Evolutionary conservation across 2,329 filamentous ascomycete species (phyloP).

Genomic region (Cylindrodendrum hubeiense): DNA sequence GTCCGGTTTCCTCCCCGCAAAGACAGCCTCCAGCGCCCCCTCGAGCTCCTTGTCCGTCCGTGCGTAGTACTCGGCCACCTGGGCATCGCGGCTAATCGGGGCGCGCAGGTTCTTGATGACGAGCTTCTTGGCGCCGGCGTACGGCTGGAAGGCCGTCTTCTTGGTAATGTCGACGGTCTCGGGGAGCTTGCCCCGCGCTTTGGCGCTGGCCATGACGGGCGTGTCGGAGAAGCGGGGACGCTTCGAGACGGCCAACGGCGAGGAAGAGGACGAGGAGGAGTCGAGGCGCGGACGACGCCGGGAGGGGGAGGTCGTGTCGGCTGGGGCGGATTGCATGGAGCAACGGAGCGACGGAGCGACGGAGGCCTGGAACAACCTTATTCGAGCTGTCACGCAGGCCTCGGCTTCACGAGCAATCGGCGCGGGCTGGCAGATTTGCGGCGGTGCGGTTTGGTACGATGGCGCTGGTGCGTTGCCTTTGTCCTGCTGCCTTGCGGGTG

Average conservation of each 20-base stretch:
- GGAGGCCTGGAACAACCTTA: conserved; percentile 45
- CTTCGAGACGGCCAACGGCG: conserved; percentile 45
- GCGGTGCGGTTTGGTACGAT: background rate
- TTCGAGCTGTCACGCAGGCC: conserved; percentile 44
- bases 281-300: conserved; percentile 54
- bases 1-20: conserved; percentile 72
- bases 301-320: conserved; percentile 48
- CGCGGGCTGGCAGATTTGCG: conserved; percentile 20
- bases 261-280: conserved; percentile 49
- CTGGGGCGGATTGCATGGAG: conserved; percentile 51
- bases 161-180: conserved; percentile 52
- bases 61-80: conserved; percentile 82
- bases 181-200: conserved; percentile 55
- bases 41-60: conserved; percentile 82
- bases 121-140: conserved; percentile 84
- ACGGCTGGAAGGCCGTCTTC: conserved; percentile 72
- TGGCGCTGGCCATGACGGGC: conserved; percentile 50
- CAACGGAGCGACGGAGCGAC: conserved; percentile 16
- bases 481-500: background rate
- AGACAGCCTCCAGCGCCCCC: conserved; percentile 78
- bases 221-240: conserved; percentile 47
- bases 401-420: conserved; percentile 37
- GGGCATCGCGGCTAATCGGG: conserved; percentile 65
- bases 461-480: background rate
- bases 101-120: conserved; percentile 92